Percentiles rank a stretch among this genome's conserved stretches.
Evolutionary conservation across 148 eudicot species (phyloP).

Genomic region (Rhododendron ferrugineum): DNA sequence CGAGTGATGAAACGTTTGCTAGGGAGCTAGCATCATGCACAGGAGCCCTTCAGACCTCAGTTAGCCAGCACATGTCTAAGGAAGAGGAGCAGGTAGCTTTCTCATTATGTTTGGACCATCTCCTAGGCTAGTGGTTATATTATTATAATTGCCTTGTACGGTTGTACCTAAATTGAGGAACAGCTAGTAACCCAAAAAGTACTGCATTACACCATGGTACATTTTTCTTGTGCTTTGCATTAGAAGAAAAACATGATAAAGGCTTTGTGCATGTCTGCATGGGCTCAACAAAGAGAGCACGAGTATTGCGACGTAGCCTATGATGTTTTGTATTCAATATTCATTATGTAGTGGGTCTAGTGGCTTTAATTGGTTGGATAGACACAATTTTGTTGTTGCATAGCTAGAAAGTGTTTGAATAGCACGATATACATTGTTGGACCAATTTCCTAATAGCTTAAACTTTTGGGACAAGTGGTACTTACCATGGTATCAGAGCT

Average conservation of each 20-base stretch:
- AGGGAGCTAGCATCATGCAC: conserved; percentile 94
- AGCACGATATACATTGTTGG: background rate
- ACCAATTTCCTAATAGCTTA: background rate
- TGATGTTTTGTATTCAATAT: background rate
- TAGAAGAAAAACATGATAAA: background rate
- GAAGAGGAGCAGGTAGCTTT: conserved; percentile 86
- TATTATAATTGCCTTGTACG: background rate
- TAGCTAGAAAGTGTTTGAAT: background rate
- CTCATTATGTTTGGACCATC: background rate
- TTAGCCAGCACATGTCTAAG: conserved; percentile 96
- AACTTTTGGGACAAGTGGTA: background rate
- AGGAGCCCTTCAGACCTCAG: conserved; percentile 91
- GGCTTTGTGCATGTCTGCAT: background rate
- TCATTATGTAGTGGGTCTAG: background rate
- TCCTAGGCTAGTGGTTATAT: background rate
- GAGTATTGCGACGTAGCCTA: background rate
- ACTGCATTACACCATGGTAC: background rate
- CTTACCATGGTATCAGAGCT: background rate
- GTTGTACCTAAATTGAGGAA: background rate
- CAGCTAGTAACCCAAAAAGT: background rate
- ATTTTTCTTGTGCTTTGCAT: background rate
- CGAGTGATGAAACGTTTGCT: conserved; percentile 62
- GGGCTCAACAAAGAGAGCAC: background rate
- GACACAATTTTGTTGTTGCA: background rate
- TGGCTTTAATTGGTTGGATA: background rate